phyloP scores from a whole-genome alignment of 768 basidiomycete species.

The Mycena belliarum region DNA sequence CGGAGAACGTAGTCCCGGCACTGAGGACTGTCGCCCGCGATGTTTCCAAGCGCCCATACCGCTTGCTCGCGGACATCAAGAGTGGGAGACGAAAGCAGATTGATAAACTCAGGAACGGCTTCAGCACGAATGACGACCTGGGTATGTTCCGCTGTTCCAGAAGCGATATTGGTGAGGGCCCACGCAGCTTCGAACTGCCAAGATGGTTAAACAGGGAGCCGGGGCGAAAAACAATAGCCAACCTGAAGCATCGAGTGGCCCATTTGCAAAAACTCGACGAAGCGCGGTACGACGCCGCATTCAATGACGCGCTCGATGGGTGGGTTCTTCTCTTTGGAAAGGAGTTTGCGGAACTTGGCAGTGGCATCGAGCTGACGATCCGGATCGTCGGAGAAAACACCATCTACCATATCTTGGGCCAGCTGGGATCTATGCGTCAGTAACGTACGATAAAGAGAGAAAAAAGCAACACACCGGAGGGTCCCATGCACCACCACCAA shows the following conservation, averaged over 20 bases:
- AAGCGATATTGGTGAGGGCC: conserved; percentile 97
- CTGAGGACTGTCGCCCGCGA: conserved; percentile 98
- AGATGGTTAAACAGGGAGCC: neutral
- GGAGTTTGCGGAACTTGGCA: conserved; percentile 95
- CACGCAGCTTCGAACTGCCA: conserved; percentile 95
- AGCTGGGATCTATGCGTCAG: conserved; percentile 50
- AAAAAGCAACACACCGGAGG: conserved; percentile 57
- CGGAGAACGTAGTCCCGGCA: conserved; percentile 97
- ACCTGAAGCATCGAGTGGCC: conserved; percentile 88
- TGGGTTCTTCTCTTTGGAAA: conserved; percentile 99
- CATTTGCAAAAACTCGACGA: conserved; percentile 88
- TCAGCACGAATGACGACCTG: conserved; percentile 94
- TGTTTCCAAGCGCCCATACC: conserved; percentile 99
- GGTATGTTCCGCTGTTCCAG: conserved; percentile 97
- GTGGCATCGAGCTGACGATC: conserved; percentile 96
- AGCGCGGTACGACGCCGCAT: conserved; percentile 94
- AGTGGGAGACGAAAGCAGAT: conserved; percentile 87
- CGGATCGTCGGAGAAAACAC: conserved; percentile 89
- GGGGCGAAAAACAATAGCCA: conserved; percentile 12
- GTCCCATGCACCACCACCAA: conserved; percentile 70
- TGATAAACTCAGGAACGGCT: conserved; percentile 97
- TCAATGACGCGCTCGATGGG: conserved; percentile 98
- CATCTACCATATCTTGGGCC: conserved; percentile 89
- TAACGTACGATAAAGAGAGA: conserved; percentile 4
- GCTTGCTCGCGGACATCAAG: conserved; percentile 98